These are phyloP conservation scores for Linnemannia zychae DNA, from an alignment of 192 early-diverging fungal genomes.

Conservation along the genomic window DNA sequence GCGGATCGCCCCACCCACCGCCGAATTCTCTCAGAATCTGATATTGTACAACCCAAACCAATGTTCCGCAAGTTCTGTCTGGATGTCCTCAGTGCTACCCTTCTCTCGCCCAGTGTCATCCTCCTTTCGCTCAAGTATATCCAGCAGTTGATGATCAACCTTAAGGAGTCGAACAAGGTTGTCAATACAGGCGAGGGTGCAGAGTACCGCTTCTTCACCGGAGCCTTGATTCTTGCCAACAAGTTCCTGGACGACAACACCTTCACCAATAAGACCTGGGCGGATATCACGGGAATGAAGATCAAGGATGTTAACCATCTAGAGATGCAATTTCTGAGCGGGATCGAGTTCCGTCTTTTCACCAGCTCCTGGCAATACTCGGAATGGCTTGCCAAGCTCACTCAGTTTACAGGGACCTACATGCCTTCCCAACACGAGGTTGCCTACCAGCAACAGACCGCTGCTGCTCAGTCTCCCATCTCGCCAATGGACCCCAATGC, in stretches of 20 bases:
- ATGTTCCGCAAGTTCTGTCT: slow-evolving; percentile 48
- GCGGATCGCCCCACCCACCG: slow-evolving; percentile 20
- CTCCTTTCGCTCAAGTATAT: slow-evolving; percentile 69
- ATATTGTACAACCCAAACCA: slow-evolving; percentile 41
- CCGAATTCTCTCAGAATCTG: slow-evolving; percentile 30
- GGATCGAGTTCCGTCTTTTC: slow-evolving; percentile 81
- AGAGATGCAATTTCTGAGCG: slow-evolving; percentile 86
- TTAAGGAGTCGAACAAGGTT: slow-evolving; percentile 54
- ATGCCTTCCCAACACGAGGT: slow-evolving; percentile 49
- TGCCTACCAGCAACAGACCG: slow-evolving; percentile 39
- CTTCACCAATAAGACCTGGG: slow-evolving; percentile 91
- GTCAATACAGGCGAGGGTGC: slow-evolving; percentile 66
- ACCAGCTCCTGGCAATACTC: slow-evolving; percentile 77
- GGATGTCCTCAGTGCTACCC: slow-evolving; percentile 63
- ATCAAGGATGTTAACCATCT: slow-evolving; percentile 85
- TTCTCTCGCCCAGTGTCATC: slow-evolving; percentile 65
- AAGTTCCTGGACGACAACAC: slow-evolving; percentile 92
- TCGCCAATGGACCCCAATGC: slow-evolving; percentile 35
- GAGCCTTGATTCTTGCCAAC: slow-evolving; percentile 74
- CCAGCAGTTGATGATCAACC: slow-evolving; percentile 59
- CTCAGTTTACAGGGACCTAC: slow-evolving; percentile 54
- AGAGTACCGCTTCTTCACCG: slow-evolving; percentile 68
- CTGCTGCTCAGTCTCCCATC: slow-evolving; percentile 37
- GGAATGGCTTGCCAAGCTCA: slow-evolving; percentile 70
- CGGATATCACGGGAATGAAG: slow-evolving; percentile 87